These are phyloP conservation scores for Linaria vulgaris DNA, from an alignment of 257 asterid species.

Conservation along the genomic window DNA sequence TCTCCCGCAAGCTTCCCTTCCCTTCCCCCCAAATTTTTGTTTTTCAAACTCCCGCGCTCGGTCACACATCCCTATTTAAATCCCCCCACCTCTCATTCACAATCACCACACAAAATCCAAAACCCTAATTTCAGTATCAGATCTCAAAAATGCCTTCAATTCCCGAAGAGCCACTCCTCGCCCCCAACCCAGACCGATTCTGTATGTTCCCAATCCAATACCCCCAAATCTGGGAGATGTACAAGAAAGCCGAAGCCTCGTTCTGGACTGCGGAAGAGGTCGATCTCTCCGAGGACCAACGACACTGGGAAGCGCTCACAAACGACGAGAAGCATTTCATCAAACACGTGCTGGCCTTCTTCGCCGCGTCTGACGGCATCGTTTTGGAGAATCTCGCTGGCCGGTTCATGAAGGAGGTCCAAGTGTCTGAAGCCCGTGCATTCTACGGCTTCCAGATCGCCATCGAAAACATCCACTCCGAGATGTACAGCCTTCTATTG, in stretches of 20 bases:
- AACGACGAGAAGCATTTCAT: constrained; percentile 75
- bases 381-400: constrained; percentile 94
- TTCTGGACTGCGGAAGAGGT: constrained; percentile 99
- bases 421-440: constrained; percentile 93
- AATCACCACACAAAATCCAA: not conserved
- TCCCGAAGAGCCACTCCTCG: constrained; percentile 81
- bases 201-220: constrained; percentile 96
- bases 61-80: constrained; percentile 28
- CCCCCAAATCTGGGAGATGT: constrained; percentile 97
- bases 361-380: constrained; percentile 96
- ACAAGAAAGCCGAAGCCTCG: constrained; percentile 93
- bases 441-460: constrained; percentile 95
- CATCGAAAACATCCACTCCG: constrained; percentile 91
- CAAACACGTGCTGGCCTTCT: constrained; percentile 83
- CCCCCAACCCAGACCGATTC: constrained; percentile 80
- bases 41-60: constrained; percentile 45
- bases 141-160: constrained; percentile 57
- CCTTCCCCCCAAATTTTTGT: constrained; percentile 28
- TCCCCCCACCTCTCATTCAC: not conserved
- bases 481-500: constrained; percentile 81
- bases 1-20: constrained; percentile 71
- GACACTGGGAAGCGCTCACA: constrained; percentile 69
- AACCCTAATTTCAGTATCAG: too few species aligned
- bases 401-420: constrained; percentile 91
- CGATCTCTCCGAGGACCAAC: constrained; percentile 65